A percentile compares a stretch with the other conserved stretches of the same genome.
Evolutionary conservation across 495 filamentous ascomycete species (phyloP).

Genomic region (Cryomyces antarcticus): DNA sequence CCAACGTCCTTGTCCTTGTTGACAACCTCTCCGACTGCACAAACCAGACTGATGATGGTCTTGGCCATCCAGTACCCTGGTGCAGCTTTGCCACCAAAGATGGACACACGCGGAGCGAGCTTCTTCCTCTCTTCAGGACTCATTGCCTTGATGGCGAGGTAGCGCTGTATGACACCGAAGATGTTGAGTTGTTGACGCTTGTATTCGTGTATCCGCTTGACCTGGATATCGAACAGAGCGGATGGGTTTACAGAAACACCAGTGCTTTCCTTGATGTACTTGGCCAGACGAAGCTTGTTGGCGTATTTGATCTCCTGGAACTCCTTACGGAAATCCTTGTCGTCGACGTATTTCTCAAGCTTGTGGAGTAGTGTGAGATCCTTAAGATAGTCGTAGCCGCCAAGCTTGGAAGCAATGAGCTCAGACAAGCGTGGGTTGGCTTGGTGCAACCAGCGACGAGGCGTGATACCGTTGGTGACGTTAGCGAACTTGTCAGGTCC

Average conservation of each 20-base stretch:
- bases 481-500: conserved; percentile 96
- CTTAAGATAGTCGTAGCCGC: conserved; percentile 63
- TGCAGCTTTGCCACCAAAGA: conserved; percentile 94
- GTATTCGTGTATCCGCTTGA: conserved; percentile 98
- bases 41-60: conserved; percentile 92
- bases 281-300: conserved; percentile 67
- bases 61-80: conserved; percentile 99
- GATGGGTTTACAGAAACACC: conserved; percentile 68
- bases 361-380: conserved; percentile 71
- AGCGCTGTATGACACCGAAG: conserved; percentile 91
- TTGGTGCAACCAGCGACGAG: conserved; percentile 88
- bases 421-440: conserved; percentile 87
- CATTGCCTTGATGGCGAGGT: conserved; percentile 74
- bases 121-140: conserved; percentile 71
- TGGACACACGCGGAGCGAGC: conserved; percentile 74
- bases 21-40: conserved; percentile 74
- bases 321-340: conserved; percentile 75
- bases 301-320: conserved; percentile 76
- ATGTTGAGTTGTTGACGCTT: conserved; percentile 99
- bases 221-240: conserved; percentile 87
- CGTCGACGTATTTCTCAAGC: conserved; percentile 59
- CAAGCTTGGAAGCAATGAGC: conserved; percentile 74
- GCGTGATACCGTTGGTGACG: conserved; percentile 94
- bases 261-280: conserved; percentile 65
- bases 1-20: conserved; percentile 84